Evolutionary conservation across 140 eudicot genomes (phyloP).

Genomic region (Stevia rebaudiana): DNA sequence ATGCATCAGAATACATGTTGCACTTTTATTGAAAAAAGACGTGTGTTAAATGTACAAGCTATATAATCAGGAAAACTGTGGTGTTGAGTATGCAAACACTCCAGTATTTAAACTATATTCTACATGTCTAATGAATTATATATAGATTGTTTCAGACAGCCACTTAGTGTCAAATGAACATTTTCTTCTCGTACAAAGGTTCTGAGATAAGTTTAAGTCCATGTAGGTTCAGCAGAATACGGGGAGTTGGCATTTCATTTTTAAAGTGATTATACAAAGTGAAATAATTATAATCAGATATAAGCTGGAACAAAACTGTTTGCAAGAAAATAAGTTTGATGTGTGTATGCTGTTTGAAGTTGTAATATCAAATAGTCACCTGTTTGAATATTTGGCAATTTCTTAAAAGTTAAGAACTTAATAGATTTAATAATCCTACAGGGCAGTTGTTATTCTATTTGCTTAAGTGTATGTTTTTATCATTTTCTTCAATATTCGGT

Average conservation of each 20-base stretch:
- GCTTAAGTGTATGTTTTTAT: not conserved
- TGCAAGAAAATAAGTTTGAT: not conserved
- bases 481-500: not conserved
- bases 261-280: not conserved
- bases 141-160: not conserved
- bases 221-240: not conserved
- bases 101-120: not conserved
- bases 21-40: not conserved
- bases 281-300: not conserved
- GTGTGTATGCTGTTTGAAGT: not conserved
- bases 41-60: not conserved
- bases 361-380: not conserved
- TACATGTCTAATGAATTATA: not conserved
- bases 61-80: not conserved
- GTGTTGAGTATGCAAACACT: constrained; percentile 6
- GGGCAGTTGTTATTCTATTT: not conserved
- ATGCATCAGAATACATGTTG: not conserved
- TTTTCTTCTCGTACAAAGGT: not conserved
- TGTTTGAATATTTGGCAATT: not conserved
- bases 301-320: not conserved
- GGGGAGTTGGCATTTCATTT: not conserved
- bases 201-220: not conserved
- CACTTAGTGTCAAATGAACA: not conserved
- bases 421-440: not conserved
- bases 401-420: not conserved